A percentile compares a stretch with the other conserved stretches of the same genome.
Evolutionary conservation across 306 rosid genomes (phyloP).

Genomic region (Luffa aegyptiaca): DNA sequence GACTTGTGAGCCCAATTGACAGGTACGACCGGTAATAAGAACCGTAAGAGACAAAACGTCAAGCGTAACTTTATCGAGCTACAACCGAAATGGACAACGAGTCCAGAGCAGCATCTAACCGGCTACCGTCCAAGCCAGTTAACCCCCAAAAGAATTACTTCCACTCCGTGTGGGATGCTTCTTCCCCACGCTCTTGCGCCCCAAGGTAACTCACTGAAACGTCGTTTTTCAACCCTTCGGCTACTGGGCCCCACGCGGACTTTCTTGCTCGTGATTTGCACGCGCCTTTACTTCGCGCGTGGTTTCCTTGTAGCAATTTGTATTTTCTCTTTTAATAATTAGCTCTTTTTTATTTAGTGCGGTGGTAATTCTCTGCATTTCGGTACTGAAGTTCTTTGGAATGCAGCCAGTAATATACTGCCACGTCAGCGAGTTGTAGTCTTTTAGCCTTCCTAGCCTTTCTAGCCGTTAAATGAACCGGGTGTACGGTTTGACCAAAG

Average conservation of each 20-base stretch:
- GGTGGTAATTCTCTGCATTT: neutral
- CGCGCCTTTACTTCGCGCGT: neutral
- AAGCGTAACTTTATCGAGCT: neutral
- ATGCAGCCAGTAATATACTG: neutral
- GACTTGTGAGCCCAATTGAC: neutral
- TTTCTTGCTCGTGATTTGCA: neutral
- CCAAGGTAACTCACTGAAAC: neutral
- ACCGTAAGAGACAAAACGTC: slow-evolving; percentile 23
- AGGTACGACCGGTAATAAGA: slow-evolving; percentile 8
- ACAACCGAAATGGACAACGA: slow-evolving; percentile 26
- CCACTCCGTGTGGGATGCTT: neutral
- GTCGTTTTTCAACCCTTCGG: neutral
- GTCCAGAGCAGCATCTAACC: slow-evolving; percentile 9
- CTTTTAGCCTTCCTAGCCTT: neutral
- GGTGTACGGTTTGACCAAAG: neutral
- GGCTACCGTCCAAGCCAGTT: slow-evolving; percentile 16
- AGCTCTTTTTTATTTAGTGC: neutral
- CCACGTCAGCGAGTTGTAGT: neutral
- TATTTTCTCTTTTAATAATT: neutral
- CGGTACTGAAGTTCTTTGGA: neutral
- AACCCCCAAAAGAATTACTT: neutral
- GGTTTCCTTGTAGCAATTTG: neutral
- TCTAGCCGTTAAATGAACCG: neutral
- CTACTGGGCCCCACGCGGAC: neutral
- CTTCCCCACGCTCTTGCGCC: neutral